Base-by-base conservation (phyloP, 2,329 filamentous ascomycete genomes). In the Hymenoscyphus fructigenus region DNA sequence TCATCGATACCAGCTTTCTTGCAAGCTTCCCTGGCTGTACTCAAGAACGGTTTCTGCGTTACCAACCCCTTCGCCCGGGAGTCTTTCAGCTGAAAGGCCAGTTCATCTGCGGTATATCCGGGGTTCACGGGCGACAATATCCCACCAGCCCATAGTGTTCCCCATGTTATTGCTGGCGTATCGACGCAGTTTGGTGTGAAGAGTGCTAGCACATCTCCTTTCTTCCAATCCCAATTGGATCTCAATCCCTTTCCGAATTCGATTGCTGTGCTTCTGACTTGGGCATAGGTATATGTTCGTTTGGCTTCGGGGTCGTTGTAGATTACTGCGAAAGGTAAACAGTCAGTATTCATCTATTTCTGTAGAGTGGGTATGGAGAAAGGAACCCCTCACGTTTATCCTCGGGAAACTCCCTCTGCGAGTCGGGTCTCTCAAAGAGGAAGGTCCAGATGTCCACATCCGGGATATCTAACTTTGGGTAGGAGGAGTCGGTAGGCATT, bases 151-250 rank as follows among this genome's bases (percentile, higher is more conserved):
- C 92, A 97, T 69, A 90, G 86, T 10, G 87, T 84, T 32, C 93
- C 93, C 82, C 91, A 92, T 76, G 87, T 91, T 57, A 93, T 78
- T 2, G 89, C 81, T 0, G 92, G 89, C 0, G 89, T 92, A 76
- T 97, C 93, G 74, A 97, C 90, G 76, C 84, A 88, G 76, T 98
- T 97, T 32, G 93, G 91, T 3, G 91, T 89, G 81, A 90, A 97
- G 62, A 97, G 82, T 12, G 85, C 90, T 26, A 97, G 82, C 1
- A 95, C 91, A 75, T 97, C 91, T 72, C 91, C 91, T 75, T 90
- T 93, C 71, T 88, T 83, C 90, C 93, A 97, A 59, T 88, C 83
- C 84, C 89, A 94, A 26, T 82, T 78, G 29, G 89, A 85, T 73
- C 88, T 88, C 23, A 98, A 83, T 0, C 91, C 93, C 69, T 89